A percentile compares a stretch with the other conserved stretches of the same genome.
These are phyloP conservation scores for Vitis hybrid DNA, from an alignment of 177 flowering plant species.

Conservation along the genomic window DNA sequence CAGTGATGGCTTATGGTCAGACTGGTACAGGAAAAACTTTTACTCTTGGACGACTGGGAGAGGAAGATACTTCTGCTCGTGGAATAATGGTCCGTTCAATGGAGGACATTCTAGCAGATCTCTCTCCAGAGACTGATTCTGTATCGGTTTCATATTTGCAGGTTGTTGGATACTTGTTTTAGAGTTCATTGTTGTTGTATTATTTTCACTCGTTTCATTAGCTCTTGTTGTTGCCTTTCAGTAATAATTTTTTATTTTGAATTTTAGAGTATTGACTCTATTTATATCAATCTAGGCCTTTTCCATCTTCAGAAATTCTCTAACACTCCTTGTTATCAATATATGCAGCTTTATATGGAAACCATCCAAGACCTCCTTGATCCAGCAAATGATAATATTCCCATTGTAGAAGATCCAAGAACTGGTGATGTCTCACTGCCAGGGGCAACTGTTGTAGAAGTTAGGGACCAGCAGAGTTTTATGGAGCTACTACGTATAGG, in stretches of 20 bases:
- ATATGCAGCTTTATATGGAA: constrained; percentile 95
- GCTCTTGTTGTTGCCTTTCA: not conserved
- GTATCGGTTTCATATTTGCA: constrained; percentile 85
- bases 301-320: not conserved
- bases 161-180: constrained; percentile 42
- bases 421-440: constrained; percentile 97
- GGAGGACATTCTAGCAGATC: constrained; percentile 87
- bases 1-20: constrained; percentile 99
- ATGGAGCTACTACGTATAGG: constrained; percentile 76
- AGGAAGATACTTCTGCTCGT: constrained; percentile 89
- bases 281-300: not conserved
- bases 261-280: not conserved
- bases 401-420: constrained; percentile 95
- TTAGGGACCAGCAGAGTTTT: constrained; percentile 78
- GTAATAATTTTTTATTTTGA: not conserved
- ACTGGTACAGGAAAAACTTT: constrained; percentile 98
- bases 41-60: constrained; percentile 94
- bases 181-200: not conserved
- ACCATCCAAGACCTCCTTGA: constrained; percentile 94
- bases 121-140: constrained; percentile 75
- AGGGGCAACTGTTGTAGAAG: constrained; percentile 80
- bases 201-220: not conserved
- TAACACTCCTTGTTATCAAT: constrained; percentile 9
- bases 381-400: constrained; percentile 87
- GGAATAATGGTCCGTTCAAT: constrained; percentile 98